phyloP scores from a whole-genome alignment of 345 rosid species.

The Eucalyptus sideroxylon region DNA sequence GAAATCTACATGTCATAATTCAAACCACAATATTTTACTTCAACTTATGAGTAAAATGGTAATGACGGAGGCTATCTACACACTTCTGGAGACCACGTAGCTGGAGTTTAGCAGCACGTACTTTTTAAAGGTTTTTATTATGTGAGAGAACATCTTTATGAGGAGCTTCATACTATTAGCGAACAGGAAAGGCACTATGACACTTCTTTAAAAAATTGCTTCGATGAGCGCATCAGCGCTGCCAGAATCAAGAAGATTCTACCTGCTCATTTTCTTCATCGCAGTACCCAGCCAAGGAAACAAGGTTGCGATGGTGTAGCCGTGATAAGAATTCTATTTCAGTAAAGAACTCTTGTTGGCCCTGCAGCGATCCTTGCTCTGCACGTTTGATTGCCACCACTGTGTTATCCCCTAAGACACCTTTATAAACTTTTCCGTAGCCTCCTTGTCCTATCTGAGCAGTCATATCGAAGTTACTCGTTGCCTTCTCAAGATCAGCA shows the following conservation, averaged over 20 bases:
- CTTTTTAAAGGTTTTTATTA: background rate
- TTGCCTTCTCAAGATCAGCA: constrained; percentile 57
- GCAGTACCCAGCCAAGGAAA: constrained; percentile 78
- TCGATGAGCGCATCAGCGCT: background rate
- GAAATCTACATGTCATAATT: too few relatives aligned
- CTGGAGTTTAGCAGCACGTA: background rate
- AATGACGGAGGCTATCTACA: background rate
- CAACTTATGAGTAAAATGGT: background rate
- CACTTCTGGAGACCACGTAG: background rate
- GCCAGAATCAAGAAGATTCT: background rate
- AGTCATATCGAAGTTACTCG: constrained; percentile 48
- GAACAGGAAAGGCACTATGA: background rate
- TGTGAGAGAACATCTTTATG: background rate
- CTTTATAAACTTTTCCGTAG: constrained; percentile 92
- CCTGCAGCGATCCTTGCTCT: constrained; percentile 82
- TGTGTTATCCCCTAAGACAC: constrained; percentile 51
- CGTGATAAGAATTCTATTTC: constrained; percentile 86
- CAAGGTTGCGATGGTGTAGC: constrained; percentile 91
- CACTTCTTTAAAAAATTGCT: background rate
- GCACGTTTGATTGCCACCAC: constrained; percentile 93
- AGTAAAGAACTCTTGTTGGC: constrained; percentile 83
- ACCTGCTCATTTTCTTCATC: constrained; percentile 98
- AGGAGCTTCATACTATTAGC: background rate
- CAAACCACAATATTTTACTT: background rate
- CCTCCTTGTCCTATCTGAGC: constrained; percentile 91